phyloP scores from a whole-genome alignment of 495 filamentous ascomycete genomes.

The Penicillium manginii region DNA sequence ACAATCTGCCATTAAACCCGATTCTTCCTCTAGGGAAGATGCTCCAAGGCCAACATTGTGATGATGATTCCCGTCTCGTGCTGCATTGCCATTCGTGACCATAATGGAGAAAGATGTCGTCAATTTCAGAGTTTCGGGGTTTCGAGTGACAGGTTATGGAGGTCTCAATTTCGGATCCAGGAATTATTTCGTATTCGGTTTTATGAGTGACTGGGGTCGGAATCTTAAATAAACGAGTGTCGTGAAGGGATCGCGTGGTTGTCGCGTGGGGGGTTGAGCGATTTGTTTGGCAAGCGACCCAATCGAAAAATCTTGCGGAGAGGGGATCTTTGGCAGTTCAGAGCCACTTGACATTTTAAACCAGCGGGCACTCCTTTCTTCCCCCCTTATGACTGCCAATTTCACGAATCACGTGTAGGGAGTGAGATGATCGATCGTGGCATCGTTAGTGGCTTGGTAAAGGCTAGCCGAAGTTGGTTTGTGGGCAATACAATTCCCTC shows the following conservation, averaged over 20 bases:
- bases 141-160: background rate
- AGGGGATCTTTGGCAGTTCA: background rate
- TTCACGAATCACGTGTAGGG: background rate
- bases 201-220: background rate
- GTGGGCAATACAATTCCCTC: background rate
- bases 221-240: slow-evolving; percentile 4
- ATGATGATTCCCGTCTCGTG: background rate
- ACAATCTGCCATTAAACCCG: background rate
- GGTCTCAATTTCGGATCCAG: background rate
- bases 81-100: slow-evolving; percentile 1
- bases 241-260: slow-evolving; percentile 1
- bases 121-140: background rate
- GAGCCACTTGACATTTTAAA: slow-evolving; percentile 1
- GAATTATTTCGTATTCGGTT: slow-evolving; percentile 4
- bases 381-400: background rate
- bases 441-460: background rate
- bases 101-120: background rate
- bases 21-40: background rate
- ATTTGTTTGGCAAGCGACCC: slow-evolving; percentile 2
- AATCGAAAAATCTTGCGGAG: background rate
- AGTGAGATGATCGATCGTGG: slow-evolving; percentile 1
- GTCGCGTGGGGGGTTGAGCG: slow-evolving; percentile 1
- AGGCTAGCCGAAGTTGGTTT: background rate
- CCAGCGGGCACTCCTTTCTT: background rate
- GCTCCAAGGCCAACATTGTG: background rate